Evolutionary conservation across 176 grass and related monocot species (phyloP), one percentile per base, ranked within the genome.

Genomic region (Rhynchospora breviuscula): DNA sequence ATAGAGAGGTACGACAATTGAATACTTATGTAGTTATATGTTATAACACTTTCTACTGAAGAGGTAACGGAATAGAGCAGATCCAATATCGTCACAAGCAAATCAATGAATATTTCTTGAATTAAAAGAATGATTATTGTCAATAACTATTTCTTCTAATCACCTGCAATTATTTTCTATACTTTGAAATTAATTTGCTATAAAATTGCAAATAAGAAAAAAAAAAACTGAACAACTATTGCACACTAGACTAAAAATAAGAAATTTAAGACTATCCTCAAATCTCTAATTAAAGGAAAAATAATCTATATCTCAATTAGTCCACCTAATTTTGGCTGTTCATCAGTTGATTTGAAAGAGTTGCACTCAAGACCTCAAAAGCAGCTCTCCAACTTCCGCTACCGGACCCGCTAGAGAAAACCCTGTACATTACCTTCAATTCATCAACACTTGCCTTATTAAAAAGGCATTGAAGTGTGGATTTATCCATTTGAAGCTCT

Each of bases 381-480:
- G 72, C 86, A 13, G 78, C 64, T 49, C 33, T 81, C 89, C 87
- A 90, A 74, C 63, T 48, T 23, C 69, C 74, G 80, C 80, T 89
- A 44, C 87, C 84, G 12, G 81, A 59, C 48, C 81, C 74, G 49
- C 84, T 85, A 73, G 53, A 46, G n/a, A 90, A 85, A 81, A 82
- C 43, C 87, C 86, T 83, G 52, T 87, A 85, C 53, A 88, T 67
- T 60, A 81, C 40, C 56, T 66, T 80, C 84, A 90, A 26, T 86
- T 94, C 88, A 79, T 88, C 87, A 19, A 84, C 56, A 79, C 80
- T 91, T 65, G 90, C 81, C 63, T 91, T 94, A 68, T 88, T 83
- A 22, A 86, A 86, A 10, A 91, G 61, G 9, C 79, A 78, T n/a
- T 85, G 67, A 7, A 87, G 59, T 71, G 51, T 80, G 54, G 7